Base-by-base conservation (phyloP, 1,284 basidiomycete genomes). In the Ceratobasidium papillatum region DNA sequence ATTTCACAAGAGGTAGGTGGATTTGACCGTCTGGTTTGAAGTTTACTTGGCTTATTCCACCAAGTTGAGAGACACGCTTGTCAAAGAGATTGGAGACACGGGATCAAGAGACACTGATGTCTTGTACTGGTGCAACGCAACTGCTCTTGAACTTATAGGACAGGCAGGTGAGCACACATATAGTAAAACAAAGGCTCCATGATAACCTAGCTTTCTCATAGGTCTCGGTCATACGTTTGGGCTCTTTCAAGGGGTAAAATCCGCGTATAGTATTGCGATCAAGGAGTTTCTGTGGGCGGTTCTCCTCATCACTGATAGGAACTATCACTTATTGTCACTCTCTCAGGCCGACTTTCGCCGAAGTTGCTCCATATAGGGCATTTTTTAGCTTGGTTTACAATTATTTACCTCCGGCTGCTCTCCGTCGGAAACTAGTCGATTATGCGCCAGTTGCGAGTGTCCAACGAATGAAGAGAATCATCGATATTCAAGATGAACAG, bases 61-160 rank as follows among this genome's bases (percentile, higher is more conserved):
- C n/a, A n/a, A 62, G 59, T 30, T 62, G 11, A 62, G 45, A 22
- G 38, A 41, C 1, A 11, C 59, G 3, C 4, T 62, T 9, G 27
- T 19, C 3, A 62, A 62, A 14, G 30, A 62, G 0, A n/a, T 62
- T 27, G 38, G 22, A 12, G 59, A 43, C 3, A 22, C 17, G 0
- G n/a, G 32, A 11, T 27, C 43, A 11, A 61, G 61, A 27, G 68
- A 72, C 9, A 34, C 49, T 7, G 58, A 72, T 51, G 47, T 72
- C 25, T n/a, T 72, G 14, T 19, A 49, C 9, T 72, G 68, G 68
- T 72, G 68, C 36, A 72, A 56, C n/a, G n/a, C 56, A 14, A 45
- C 68, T 14, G 68, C 68, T 17, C 68, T 72, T 19, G 68, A 72
- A 32, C 38, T 72, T 11, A 72, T 72, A 11, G 68, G 68, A 3